Base-by-base conservation (phyloP, 495 filamentous ascomycete species). In the Aspergillus cavernicola region DNA sequence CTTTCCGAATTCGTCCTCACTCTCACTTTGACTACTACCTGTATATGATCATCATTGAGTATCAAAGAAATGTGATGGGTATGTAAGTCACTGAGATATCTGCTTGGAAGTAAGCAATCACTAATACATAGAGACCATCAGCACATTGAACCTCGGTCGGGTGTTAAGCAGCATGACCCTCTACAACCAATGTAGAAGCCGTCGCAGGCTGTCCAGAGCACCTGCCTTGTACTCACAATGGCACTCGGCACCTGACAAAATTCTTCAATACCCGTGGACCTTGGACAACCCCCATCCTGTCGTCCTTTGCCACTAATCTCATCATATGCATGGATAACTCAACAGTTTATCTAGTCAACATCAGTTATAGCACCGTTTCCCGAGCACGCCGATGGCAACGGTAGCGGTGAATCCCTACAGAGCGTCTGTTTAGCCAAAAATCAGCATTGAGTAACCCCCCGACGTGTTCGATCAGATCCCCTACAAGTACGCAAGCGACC, bases 271-370 rank as follows among this genome's bases (percentile, higher is more conserved):
- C 9, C 26, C 26, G 10, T 32, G n/a, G n/a, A n/a, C n/a, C 26
- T 43, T 22, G 15, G 28, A 6, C 12, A 13, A 1, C 16, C 10
- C 12, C 42, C 16, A 10, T 13, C 11, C 37, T 33, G 3, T 22
- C 19, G 4, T 19, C 26, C 28, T 13, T 24, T 22, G 11, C 11
- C 12, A 24, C 19, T 8, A 6, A 3, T 31, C 29, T 15, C 19
- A 10, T 42, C 5, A 33, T 24, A 4, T 33, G 12, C 44, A 53
- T 46, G 31, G 10, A 43, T 45, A 24, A 11, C 10, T 22, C 22
- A 42, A 18, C 61, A 7, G 53, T 69, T 4, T 66, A 52, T 29
- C 58, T 70, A 23, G 49, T 69, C 19, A 40, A 59, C 4, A 66
- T 45, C 19, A 58, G 61, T 4, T 57, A 65, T 45, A 42, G 31